Base-by-base conservation (phyloP, 176 grass and related monocot species). In the Canna indica region DNA sequence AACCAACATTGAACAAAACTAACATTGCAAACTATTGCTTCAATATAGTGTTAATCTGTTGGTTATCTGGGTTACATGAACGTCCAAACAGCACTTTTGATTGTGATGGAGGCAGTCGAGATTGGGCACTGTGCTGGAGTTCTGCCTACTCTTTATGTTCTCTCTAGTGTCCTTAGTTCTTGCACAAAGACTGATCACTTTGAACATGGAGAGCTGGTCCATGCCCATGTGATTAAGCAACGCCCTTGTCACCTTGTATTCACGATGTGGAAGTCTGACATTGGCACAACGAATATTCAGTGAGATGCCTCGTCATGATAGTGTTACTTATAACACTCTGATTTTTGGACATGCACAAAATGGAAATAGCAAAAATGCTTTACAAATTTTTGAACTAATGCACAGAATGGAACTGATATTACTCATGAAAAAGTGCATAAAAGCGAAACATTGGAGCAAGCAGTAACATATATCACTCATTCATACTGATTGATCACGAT, bases 201-300 rank as follows among this genome's bases (percentile, higher is more conserved):
- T 72, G 36, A 14, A 3, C 88, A 82, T 57, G 88, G 84, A 27
- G 20, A 58, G 52, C 33, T 73, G 70, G 36, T 87, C 60, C 88
- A 91, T 80, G 84, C 48, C n/a, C 88, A 91, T 77, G 76, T 59
- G 78, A 64, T 72, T 47, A 91, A 87, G 47, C 79, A 91, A 91
- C 85, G 84, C 88, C 0, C 70, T 91, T 36, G 78, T 85, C 47
- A 72, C 76, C 0, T 68, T 91, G 27, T 84, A 82, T 75, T 59
- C 81, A 47, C 35, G 79, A 27, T 63, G 34, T 6, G 70, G 73
- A 75, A 82, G 69, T 10, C 67, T 91, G 12, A 36, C 22, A 25
- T 47, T 73, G 48, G 82, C 82, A 32, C 82, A 91, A 68, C 72
- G 68, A 28, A 75, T 91, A 72, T 91, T 82, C 35, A 59, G 0